phyloP scores from a whole-genome alignment of 2,329 filamentous ascomycete species.

The Apiospora marii region DNA sequence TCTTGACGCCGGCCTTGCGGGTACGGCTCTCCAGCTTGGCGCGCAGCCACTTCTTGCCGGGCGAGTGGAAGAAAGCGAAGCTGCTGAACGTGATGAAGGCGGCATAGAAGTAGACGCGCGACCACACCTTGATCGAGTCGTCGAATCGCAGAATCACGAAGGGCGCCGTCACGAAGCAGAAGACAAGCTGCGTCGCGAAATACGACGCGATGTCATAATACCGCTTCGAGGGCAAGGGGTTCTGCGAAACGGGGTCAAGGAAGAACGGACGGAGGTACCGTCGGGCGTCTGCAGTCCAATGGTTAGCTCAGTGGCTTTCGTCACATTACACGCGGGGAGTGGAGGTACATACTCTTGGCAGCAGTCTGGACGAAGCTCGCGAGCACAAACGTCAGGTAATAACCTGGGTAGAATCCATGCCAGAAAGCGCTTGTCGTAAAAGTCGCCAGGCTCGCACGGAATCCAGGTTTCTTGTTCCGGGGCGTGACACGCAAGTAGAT shows the following conservation, averaged over 20 bases:
- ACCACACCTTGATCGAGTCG: conserved; percentile 79
- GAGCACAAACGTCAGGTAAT: conserved; percentile 90
- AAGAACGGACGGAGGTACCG: conserved; percentile 93
- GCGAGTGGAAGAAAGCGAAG: conserved; percentile 81
- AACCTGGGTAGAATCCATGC: conserved; percentile 98
- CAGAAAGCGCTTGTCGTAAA: conserved; percentile 95
- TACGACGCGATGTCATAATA: conserved; percentile 87
- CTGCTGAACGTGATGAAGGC: conserved; percentile 71
- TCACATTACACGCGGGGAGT: conserved; percentile 23
- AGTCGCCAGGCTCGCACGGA: conserved; percentile 91
- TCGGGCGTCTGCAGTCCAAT: conserved; percentile 73
- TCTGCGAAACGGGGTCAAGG: conserved; percentile 76
- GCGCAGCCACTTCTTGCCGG: conserved; percentile 69
- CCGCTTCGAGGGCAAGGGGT: conserved; percentile 74
- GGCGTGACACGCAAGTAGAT: conserved; percentile 95
- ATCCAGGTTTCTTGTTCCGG: conserved; percentile 94
- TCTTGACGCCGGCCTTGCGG: conserved; percentile 52
- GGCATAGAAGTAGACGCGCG: conserved; percentile 87
- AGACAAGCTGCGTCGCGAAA: conserved; percentile 79
- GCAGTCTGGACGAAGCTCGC: conserved; percentile 91
- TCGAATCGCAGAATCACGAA: conserved; percentile 83
- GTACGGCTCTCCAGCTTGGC: conserved; percentile 66
- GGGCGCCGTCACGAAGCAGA: conserved; percentile 83
- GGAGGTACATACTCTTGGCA: conserved; percentile 82
- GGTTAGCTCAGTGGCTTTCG: background rate